phyloP scores from a whole-genome alignment of 202 grass and related monocot species.

The Zoysia matrella region DNA sequence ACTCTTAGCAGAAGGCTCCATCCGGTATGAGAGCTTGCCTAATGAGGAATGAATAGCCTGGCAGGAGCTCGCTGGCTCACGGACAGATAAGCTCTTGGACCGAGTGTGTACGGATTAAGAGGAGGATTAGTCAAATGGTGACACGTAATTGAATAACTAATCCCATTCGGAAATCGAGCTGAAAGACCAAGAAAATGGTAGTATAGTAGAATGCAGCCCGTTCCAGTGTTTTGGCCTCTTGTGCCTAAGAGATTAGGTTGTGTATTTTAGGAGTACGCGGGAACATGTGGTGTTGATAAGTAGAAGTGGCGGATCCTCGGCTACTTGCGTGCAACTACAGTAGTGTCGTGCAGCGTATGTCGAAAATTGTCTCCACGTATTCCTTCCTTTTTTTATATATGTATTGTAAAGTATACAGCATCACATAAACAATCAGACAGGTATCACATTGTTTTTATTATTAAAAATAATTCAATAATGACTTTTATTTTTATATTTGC shows the following conservation, averaged over 20 bases:
- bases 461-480: no score
- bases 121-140: constrained; percentile 24
- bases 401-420: no score
- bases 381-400: not conserved
- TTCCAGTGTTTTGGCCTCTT: constrained; percentile 15
- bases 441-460: no score
- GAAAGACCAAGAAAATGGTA: not conserved
- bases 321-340: not conserved
- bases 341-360: not conserved
- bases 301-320: constrained; percentile 27
- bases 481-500: no score
- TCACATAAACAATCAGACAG: no score
- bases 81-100: constrained; percentile 24
- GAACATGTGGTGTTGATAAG: constrained; percentile 31
- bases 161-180: constrained; percentile 33
- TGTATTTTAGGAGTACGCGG: not conserved
- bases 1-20: not conserved
- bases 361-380: not conserved
- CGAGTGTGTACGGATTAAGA: constrained; percentile 25
- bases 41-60: constrained; percentile 25
- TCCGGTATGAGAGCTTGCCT: constrained; percentile 27
- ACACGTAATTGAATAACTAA: constrained; percentile 31
- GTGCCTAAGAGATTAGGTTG: not conserved
- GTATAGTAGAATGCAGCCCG: constrained; percentile 3
- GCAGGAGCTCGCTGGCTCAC: no score